A percentile compares a stretch with the other conserved stretches of the same genome.
Conservation (phyloP, 2,329 filamentous ascomycete genomes). For the Sclerotinia minor region DNA sequence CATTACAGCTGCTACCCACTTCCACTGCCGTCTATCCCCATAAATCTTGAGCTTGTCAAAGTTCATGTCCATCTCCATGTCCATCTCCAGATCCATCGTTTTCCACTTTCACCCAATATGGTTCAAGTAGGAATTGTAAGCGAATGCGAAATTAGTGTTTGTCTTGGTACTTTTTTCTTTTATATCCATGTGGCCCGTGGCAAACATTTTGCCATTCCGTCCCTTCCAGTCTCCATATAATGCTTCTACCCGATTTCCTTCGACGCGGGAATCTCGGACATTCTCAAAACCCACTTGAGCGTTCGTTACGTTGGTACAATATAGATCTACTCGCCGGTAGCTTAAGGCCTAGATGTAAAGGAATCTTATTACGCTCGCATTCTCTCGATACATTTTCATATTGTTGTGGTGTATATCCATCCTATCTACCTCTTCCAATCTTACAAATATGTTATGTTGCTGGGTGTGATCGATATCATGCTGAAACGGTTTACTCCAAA, state of each 20-base stretch:
- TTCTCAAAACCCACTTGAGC: not conserved
- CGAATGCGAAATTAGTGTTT: slow-evolving; percentile 23
- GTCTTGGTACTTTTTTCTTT: not conserved
- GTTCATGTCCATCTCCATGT: not conserved
- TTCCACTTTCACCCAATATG: not conserved
- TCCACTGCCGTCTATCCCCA: slow-evolving; percentile 9
- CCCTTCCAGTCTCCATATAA: slow-evolving; percentile 10
- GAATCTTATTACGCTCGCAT: not conserved
- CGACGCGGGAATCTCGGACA: not conserved
- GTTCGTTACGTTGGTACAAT: not conserved
- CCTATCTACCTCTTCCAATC: not conserved
- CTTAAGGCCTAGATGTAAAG: no score
- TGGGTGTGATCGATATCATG: not conserved
- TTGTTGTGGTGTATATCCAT: not conserved
- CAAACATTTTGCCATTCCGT: not conserved
- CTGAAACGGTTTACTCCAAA: not conserved
- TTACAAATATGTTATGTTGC: not conserved
- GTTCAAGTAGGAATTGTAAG: not conserved
- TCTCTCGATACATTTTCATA: not conserved
- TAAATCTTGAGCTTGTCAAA: slow-evolving; percentile 2
- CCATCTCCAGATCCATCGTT: not conserved
- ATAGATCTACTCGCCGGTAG: slow-evolving; percentile 2
- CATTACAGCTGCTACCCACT: not conserved
- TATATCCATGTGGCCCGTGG: not conserved
- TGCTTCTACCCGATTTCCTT: slow-evolving; percentile 7